Evolutionary conservation across 2,329 filamentous ascomycete genomes (phyloP).

Genomic region (Phymatotrichopsis omnivora): DNA sequence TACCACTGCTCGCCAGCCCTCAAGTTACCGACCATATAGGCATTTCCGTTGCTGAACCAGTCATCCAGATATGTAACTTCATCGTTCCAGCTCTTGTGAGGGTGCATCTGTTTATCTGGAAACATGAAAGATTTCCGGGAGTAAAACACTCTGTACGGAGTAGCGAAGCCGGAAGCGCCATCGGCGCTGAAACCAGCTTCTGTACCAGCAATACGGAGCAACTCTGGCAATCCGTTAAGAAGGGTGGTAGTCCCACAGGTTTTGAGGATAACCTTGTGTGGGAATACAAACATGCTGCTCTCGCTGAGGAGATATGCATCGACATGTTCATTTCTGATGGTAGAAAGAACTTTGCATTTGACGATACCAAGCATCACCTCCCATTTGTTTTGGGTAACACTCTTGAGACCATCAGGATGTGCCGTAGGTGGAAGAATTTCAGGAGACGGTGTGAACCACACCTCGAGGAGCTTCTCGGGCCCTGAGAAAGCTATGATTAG

Average conservation of each 20-base stretch:
- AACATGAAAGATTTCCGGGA: constrained; percentile 98
- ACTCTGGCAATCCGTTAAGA: constrained; percentile 75
- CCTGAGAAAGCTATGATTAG: constrained; percentile 40
- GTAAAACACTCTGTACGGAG: constrained; percentile 93
- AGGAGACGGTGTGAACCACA: constrained; percentile 87
- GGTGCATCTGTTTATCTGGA: constrained; percentile 84
- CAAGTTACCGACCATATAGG: constrained; percentile 99
- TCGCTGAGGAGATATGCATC: constrained; percentile 96
- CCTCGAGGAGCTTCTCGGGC: constrained; percentile 94
- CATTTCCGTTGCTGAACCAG: constrained; percentile 83
- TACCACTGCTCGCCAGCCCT: constrained; percentile 99
- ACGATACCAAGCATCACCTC: constrained; percentile 96
- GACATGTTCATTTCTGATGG: constrained; percentile 84
- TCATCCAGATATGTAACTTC: constrained; percentile 89
- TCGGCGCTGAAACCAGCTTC: constrained; percentile 80
- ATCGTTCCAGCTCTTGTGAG: constrained; percentile 94
- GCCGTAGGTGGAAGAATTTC: constrained; percentile 59
- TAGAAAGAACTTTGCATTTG: constrained; percentile 95
- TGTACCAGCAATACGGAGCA: constrained; percentile 81
- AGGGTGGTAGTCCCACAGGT: constrained; percentile 96
- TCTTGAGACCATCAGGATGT: constrained; percentile 70
- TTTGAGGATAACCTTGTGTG: constrained; percentile 98
- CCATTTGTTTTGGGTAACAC: constrained; percentile 74
- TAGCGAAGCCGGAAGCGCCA: constrained; percentile 55
- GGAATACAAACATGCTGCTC: constrained; percentile 99